A percentile compares a stretch with the other conserved stretches of the same genome.
phyloP scores from a whole-genome alignment of 805 yeast genomes.

The Candida insectalens region DNA sequence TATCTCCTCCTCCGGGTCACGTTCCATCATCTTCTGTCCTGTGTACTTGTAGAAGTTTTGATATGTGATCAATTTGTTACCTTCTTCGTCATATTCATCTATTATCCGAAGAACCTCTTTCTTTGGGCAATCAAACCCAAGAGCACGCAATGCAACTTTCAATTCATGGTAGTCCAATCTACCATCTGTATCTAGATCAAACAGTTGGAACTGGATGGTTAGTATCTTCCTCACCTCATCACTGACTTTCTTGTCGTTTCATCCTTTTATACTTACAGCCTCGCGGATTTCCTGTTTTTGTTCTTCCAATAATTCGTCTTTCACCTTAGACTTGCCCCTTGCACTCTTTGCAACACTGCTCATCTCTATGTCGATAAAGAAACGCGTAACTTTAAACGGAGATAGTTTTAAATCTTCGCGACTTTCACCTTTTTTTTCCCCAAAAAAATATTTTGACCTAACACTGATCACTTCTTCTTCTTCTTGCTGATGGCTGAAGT shows the following conservation, averaged over 20 bases:
- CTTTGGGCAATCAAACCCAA: conserved; percentile 79
- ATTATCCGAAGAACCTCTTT: conserved; percentile 68
- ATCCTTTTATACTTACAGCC: conserved; percentile 40
- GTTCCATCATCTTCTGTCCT: conserved; percentile 69
- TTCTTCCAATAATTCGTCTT: conserved; percentile 67
- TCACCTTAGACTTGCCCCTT: no score
- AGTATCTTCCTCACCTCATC: neutral
- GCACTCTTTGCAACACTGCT: no score
- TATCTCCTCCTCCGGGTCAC: conserved; percentile 92
- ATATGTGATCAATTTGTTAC: conserved; percentile 60
- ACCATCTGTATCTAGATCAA: conserved; percentile 91
- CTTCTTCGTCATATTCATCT: conserved; percentile 73
- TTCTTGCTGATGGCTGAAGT: neutral
- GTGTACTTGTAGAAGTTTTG: conserved; percentile 77
- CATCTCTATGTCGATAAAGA: no score
- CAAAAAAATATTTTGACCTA: neutral
- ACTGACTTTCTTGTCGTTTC: neutral
- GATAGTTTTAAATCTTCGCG: no score
- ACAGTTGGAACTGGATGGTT: conserved; percentile 47
- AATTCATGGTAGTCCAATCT: conserved; percentile 85
- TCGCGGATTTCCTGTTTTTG: conserved; percentile 88
- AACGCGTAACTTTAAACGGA: no score
- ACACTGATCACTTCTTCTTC: neutral
- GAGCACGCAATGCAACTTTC: conserved; percentile 87
- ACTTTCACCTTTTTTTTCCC: conserved; percentile 2